Conservation (phyloP, 257 asterid species). For the Lavandula angustifolia region DNA sequence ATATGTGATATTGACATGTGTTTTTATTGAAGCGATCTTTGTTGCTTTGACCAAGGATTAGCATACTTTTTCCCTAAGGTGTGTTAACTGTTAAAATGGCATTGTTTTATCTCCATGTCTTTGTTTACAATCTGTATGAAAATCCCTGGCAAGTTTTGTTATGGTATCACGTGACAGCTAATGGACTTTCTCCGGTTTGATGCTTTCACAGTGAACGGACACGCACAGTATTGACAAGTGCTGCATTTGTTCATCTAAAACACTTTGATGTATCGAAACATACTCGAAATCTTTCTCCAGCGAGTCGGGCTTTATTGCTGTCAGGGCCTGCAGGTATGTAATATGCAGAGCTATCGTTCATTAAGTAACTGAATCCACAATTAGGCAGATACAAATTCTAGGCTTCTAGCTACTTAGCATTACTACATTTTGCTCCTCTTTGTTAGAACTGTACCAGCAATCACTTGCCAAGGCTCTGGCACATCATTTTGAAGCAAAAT, state of each 20-base stretch:
- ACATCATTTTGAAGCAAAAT: conserved; percentile 69
- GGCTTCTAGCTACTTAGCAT: conserved; percentile 1
- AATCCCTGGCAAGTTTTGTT: neutral
- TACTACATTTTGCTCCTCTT: neutral
- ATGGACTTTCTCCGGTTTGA: conserved; percentile 14
- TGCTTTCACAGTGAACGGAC: conserved; percentile 73
- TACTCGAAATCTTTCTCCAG: conserved; percentile 89
- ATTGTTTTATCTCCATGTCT: neutral
- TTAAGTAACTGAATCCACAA: neutral
- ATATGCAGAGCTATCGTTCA: conserved; percentile 37
- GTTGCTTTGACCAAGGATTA: neutral
- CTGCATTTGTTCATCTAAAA: conserved; percentile 85
- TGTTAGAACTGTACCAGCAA: conserved; percentile 74
- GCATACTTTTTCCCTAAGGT: neutral
- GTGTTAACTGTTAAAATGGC: neutral
- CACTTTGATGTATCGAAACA: conserved; percentile 81
- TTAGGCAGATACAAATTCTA: neutral
- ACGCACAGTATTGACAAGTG: conserved; percentile 62
- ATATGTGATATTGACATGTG: neutral
- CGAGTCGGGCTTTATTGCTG: conserved; percentile 85
- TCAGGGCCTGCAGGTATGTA: conserved; percentile 87
- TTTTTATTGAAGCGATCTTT: neutral
- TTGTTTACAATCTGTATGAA: neutral
- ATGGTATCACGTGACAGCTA: conserved; percentile 4
- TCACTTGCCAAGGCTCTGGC: conserved; percentile 89